Percentiles rank a stretch among this genome's conserved stretches.
Conservation (phyloP, 2,329 filamentous ascomycete genomes). For the Basipetospora chlamydospora region DNA sequence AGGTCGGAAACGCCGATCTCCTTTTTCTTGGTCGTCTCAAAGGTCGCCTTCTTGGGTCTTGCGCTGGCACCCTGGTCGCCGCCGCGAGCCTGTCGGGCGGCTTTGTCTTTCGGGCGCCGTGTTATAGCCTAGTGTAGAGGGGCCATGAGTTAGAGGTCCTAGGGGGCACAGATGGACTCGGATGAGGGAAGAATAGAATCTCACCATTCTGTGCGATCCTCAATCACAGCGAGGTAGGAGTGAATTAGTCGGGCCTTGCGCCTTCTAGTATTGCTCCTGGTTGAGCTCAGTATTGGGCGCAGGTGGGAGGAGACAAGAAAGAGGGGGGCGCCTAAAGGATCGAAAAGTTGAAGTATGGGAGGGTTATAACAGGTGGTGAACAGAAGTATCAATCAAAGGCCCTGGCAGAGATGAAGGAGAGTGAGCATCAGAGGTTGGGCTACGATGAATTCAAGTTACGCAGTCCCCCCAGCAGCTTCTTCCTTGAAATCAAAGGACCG, state of each 20-base stretch:
- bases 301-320: not conserved
- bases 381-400: no score
- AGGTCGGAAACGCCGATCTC: slow-evolving; percentile 97
- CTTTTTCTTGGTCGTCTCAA: slow-evolving; percentile 96
- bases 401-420: no score
- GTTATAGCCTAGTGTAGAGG: slow-evolving; percentile 20
- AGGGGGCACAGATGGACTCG: not conserved
- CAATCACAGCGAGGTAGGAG: no score
- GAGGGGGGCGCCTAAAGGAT: no score
- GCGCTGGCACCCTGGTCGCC: slow-evolving; percentile 26
- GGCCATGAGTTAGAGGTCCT: not conserved
- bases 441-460: no score
- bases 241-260: no score
- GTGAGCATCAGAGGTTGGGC: no score
- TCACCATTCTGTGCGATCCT: slow-evolving; percentile 4
- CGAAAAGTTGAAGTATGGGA: not conserved
- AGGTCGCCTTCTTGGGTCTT: slow-evolving; percentile 88
- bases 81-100: slow-evolving; percentile 21
- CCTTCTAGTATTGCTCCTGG: no score
- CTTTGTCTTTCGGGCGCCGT: slow-evolving; percentile 25
- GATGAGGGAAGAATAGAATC: not conserved
- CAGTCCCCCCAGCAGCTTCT: no score
- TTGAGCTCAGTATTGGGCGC: no score
- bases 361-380: not conserved
- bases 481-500: no score